Percentiles rank a stretch among this genome's conserved stretches.
Evolutionary conservation across 1,284 basidiomycete genomes (phyloP).

Genomic region (Ceratobasidium sp.): DNA sequence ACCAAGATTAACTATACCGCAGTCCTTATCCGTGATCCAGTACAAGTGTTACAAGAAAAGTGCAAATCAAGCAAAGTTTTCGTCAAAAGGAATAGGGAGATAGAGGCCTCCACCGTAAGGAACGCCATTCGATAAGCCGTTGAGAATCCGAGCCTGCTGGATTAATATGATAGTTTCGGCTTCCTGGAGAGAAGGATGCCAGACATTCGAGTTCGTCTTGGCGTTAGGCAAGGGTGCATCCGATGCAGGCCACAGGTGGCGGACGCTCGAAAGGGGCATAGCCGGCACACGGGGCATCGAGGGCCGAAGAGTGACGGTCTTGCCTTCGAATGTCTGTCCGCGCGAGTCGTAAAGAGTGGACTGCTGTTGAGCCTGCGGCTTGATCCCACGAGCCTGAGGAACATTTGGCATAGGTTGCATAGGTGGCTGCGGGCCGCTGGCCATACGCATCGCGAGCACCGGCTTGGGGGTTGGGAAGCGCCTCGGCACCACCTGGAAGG

Average conservation of each 20-base stretch:
- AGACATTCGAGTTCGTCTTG: constrained; percentile 25
- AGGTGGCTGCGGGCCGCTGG: constrained; percentile 13
- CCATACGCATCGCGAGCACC: constrained; percentile 36
- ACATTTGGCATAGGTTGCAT: constrained; percentile 20
- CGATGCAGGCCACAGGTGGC: constrained; percentile 34
- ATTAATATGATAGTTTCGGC: constrained; percentile 33
- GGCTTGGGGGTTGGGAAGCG: constrained; percentile 36
- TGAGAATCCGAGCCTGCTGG: constrained; percentile 38
- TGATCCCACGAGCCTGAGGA: constrained; percentile 26
- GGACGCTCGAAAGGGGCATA: constrained; percentile 27
- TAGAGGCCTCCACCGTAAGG: constrained; percentile 35
- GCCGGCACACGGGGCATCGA: constrained; percentile 1
- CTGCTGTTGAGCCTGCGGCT: constrained; percentile 26
- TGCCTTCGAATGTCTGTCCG: constrained; percentile 32
- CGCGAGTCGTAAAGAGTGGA: constrained; percentile 36
- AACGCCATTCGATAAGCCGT: constrained; percentile 33
- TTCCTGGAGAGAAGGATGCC: constrained; percentile 36
- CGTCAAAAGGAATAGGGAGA: constrained; percentile 37
- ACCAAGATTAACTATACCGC: constrained; percentile 34
- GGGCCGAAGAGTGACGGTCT: constrained; percentile 24
- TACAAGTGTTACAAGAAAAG: constrained; percentile 36
- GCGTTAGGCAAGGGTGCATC: constrained; percentile 23
- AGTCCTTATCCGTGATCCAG: constrained; percentile 37
- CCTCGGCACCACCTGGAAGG: constrained; percentile 36
- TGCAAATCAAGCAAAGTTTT: constrained; percentile 31